Conservation (phyloP, 1,284 basidiomycete genomes). For the Ustilago loliicola region DNA sequence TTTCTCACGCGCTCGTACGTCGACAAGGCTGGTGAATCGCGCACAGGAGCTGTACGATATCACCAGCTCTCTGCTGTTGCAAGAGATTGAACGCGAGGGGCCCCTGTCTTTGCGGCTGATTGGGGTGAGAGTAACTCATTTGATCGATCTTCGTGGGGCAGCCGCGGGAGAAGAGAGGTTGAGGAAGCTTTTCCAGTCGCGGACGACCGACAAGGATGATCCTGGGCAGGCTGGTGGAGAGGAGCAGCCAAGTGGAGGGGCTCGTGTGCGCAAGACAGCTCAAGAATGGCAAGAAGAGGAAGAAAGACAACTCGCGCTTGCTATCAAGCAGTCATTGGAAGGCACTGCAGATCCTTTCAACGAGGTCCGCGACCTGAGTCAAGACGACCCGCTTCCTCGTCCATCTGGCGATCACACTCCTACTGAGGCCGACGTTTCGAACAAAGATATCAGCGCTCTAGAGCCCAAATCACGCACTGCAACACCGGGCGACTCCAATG, state of each 20-base stretch:
- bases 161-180: slow-evolving; percentile 45
- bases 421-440: background rate
- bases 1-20: slow-evolving; percentile 59
- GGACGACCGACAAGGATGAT: background rate
- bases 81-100: slow-evolving; percentile 51
- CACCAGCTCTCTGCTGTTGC: slow-evolving; percentile 42
- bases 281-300: slow-evolving; percentile 45
- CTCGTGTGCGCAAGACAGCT: slow-evolving; percentile 19
- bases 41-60: slow-evolving; percentile 62
- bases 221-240: slow-evolving; percentile 1
- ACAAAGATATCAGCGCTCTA: background rate
- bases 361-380: slow-evolving; percentile 35
- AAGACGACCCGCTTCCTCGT: slow-evolving; percentile 20
- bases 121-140: slow-evolving; percentile 59
- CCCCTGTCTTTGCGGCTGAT: slow-evolving; percentile 58
- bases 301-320: slow-evolving; percentile 46
- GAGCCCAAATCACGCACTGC: background rate
- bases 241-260: background rate
- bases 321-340: slow-evolving; percentile 48
- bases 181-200: slow-evolving; percentile 37
- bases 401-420: slow-evolving; percentile 9
- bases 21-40: slow-evolving; percentile 29
- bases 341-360: slow-evolving; percentile 27
- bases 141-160: slow-evolving; percentile 53
- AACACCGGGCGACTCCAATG: background rate